Conservation (phyloP, 192 early-diverging fungal species). For the Pilaira anomala region DNA sequence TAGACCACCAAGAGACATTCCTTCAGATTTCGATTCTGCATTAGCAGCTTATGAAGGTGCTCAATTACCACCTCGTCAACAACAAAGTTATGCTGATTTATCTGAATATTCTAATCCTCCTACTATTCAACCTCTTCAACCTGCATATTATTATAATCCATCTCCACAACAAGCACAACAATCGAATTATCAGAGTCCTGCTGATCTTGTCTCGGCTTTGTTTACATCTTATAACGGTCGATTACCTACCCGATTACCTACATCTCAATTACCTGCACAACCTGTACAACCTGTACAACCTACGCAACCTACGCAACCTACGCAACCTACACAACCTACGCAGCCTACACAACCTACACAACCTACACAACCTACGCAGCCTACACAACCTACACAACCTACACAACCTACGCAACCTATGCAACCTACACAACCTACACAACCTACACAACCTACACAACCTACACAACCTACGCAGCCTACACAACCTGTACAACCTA, state of each 20-base stretch:
- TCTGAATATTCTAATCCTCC: not conserved
- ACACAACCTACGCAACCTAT: not conserved
- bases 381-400: slow-evolving; percentile 15
- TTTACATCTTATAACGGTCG: not conserved
- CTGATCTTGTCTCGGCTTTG: slow-evolving; percentile 1
- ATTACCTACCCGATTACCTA: not conserved
- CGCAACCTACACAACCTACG: slow-evolving; percentile 34
- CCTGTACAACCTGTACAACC: slow-evolving; percentile 9
- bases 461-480: slow-evolving; percentile 29
- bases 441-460: slow-evolving; percentile 24
- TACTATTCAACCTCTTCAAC: not conserved
- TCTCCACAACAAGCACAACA: not conserved
- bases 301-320: slow-evolving; percentile 9
- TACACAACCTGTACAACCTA: slow-evolving; percentile 19
- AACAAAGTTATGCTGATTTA: slow-evolving; percentile 19
- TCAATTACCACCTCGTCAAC: slow-evolving; percentile 12
- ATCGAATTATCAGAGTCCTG: not conserved
- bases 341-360: slow-evolving; percentile 20
- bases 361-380: slow-evolving; percentile 7
- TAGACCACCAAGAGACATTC: not conserved
- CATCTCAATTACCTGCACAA: not conserved
- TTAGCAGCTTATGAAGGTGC: slow-evolving; percentile 10
- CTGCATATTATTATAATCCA: too few species aligned
- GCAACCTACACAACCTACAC: not conserved
- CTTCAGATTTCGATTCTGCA: slow-evolving; percentile 5